A percentile compares a stretch with the other conserved stretches of the same genome.
These are phyloP conservation scores for Clavispora phyllophila DNA, from an alignment of 805 yeast species.

Conservation along the genomic window DNA sequence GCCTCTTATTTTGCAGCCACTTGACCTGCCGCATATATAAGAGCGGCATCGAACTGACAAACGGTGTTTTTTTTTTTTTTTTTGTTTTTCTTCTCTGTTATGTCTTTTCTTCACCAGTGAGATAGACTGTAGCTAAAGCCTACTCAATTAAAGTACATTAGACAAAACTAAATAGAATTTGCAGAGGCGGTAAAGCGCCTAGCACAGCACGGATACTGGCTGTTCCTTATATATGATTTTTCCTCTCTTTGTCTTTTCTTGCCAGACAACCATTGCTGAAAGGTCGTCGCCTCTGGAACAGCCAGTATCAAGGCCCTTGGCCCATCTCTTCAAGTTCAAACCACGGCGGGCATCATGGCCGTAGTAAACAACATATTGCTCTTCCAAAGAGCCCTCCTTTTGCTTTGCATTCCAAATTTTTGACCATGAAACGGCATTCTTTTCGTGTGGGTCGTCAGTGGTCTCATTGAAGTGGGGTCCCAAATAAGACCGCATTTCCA, in stretches of 20 bases:
- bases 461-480: slow-evolving; percentile 59
- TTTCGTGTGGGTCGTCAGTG: slow-evolving; percentile 41
- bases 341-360: slow-evolving; percentile 90
- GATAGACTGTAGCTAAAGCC: no score
- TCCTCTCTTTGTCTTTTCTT: slow-evolving; percentile 6
- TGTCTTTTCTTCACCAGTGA: no score
- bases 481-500: slow-evolving; percentile 65
- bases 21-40: background rate
- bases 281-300: slow-evolving; percentile 74
- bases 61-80: background rate
- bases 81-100: no score
- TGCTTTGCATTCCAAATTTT: slow-evolving; percentile 49
- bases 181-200: background rate
- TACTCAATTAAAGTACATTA: no score
- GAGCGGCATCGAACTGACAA: background rate
- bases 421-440: slow-evolving; percentile 49
- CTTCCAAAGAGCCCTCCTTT: slow-evolving; percentile 24
- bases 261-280: slow-evolving; percentile 53
- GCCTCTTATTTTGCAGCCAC: background rate
- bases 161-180: no score
- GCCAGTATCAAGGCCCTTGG: slow-evolving; percentile 79
- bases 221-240: slow-evolving; percentile 7
- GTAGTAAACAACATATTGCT: slow-evolving; percentile 52
- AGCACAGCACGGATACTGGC: slow-evolving; percentile 10
- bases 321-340: slow-evolving; percentile 53